Conservation (phyloP, 2,329 filamentous ascomycete genomes). For the Zasmidium citrigriseum region DNA sequence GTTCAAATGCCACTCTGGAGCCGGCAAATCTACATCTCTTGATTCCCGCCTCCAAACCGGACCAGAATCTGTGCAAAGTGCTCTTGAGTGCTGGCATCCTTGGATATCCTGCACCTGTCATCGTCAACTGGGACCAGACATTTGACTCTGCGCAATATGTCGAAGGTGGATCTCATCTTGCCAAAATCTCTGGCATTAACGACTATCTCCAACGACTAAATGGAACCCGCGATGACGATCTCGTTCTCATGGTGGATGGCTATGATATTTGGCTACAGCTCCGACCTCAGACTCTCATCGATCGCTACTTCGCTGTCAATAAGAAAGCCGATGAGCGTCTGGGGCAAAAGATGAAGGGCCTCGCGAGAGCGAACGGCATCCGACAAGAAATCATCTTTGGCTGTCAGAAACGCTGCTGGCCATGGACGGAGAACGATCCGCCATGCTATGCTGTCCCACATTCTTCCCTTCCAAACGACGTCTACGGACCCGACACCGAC, state of each 20-base stretch:
- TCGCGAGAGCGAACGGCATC: constrained; percentile 38
- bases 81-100: constrained; percentile 26
- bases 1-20: constrained; percentile 5
- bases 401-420: constrained; percentile 56
- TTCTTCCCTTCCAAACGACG: constrained; percentile 52
- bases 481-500: constrained; percentile 51
- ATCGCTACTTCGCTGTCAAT: constrained; percentile 43
- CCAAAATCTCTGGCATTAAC: constrained; percentile 29
- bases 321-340: constrained; percentile 42
- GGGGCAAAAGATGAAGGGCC: constrained; percentile 7
- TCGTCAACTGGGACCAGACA: constrained; percentile 26
- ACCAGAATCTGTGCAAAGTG: constrained; percentile 30
- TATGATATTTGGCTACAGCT: constrained; percentile 67
- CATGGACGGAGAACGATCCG: constrained; percentile 43
- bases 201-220: constrained; percentile 26
- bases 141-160: constrained; percentile 19
- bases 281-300: constrained; percentile 62
- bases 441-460: constrained; percentile 57
- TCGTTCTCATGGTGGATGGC: constrained; percentile 65
- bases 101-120: constrained; percentile 28
- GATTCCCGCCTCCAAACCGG: constrained; percentile 24
- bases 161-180: constrained; percentile 35
- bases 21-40: constrained; percentile 29
- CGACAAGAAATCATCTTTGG: constrained; percentile 58
- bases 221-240: constrained; percentile 44